Evolutionary conservation across 306 rosid genomes (phyloP), one percentile per base, ranked within the genome.

Genomic region (Quercus ilex): DNA sequence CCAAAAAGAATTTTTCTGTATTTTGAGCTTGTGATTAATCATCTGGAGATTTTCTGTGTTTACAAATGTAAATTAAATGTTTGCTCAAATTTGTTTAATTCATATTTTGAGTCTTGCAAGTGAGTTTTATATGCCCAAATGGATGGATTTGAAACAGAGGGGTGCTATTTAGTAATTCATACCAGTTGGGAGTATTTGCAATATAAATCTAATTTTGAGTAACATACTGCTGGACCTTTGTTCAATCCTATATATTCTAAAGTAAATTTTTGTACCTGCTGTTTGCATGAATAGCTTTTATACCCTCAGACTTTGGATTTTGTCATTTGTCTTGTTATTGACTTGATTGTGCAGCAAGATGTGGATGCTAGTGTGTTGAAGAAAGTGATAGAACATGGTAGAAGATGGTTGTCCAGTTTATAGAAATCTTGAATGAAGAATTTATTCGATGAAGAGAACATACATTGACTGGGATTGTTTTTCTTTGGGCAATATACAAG

Each of bases 281-380:
- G 12, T 41, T 41, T 41, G 46, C 12, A 41, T 8, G 46, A 41
- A 41, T 8, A 41, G 46, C 3, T 41, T 41, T 38, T 38, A 38
- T 38, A 38, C 46, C 46, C 46, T 38, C 46, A 8, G 11, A 38
- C 46, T 7, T 6, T 2, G 26, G 35, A 31, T 30, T 7, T 33
- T 17, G 23, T 1, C 6, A 20, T 59, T 78, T 52, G 26, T 23
- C 64, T 23, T 76, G 4, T 62, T 51, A 6, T 41, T 55, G 5
- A 52, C 43, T 51, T 78, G 33, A 55, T 79, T 80, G 52, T 89
- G 93, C 90, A 93, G 97, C 93, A 95, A 84, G 97, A 95, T 77
- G 99, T 95, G 78, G 98, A 95, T 74, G 97, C 98, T 43, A 98
- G 97, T 59, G 97, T 92, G 19, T 87, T 95, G 85, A 93, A 91